Base-by-base conservation (phyloP, 768 basidiomycete genomes). In the Boletus vermiculosoides region DNA sequence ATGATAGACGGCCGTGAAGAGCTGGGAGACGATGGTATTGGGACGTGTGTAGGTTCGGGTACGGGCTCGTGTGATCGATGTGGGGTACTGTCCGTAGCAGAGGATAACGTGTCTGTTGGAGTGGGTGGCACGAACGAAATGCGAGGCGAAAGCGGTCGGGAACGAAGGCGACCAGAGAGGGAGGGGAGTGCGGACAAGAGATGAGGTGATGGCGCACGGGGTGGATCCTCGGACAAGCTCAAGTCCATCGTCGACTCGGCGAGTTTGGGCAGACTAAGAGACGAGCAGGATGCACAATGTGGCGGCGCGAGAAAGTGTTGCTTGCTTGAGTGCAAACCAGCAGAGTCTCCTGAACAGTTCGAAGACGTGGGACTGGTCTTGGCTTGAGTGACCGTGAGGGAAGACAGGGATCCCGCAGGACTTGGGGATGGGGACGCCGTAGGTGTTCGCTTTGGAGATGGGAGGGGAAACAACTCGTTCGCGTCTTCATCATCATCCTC, bases 371-470 rank as follows among this genome's bases (percentile, higher is more conserved):
- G 57, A 36, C 66, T 59, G 45, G 39, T 22, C 28, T 45, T 42
- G n/a, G 31, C 40, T 10, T 46, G 64, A 11, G 52, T 4, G 20
- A 47, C 51, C 39, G 40, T 51, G 28, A 71, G 60, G 3, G 67
- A 73, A 2, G 67, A 73, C 8, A 56, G 11, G 2, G 74, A 75
- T n/a, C 64, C 67, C 2, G 56, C 54, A 1, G 74, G 67, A 25
- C 71, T 81, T 0, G 73, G 68, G 2, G 61, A 48, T 0, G 77
- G 77, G 1, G 79, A 80, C 2, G 65, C 58, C n/a, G 64, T 71
- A 1, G 85, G 84, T 0, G 81, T 77, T 10, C 85, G 79, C 44
- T 78, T 74, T 8, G 84, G 84, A 2, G 83, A 82, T 10, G 85
- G 85, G 22, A 86, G 74, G 1, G 82, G 82, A 65, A 84, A 85